These are phyloP conservation scores for Raffaelea arxii DNA, from an alignment of 2,329 filamentous ascomycete genomes.

Conservation along the genomic window DNA sequence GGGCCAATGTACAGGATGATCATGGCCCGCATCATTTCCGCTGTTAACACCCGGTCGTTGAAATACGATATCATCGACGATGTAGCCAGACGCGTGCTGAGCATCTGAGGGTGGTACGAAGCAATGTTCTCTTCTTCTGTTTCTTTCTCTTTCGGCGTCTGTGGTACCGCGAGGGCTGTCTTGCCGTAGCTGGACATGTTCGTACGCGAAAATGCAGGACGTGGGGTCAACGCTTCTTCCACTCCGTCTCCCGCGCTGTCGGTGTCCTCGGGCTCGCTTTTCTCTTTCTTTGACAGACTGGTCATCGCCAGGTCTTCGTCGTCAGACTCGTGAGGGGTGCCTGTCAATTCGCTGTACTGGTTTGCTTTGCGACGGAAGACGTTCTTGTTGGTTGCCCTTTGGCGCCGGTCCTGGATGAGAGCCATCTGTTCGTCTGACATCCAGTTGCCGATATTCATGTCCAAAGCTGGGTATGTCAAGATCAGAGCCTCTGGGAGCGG, in stretches of 20 bases:
- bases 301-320: constrained; percentile 42
- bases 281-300: background rate
- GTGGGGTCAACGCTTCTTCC: constrained; percentile 3
- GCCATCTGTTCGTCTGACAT: constrained; percentile 99
- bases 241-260: constrained; percentile 1
- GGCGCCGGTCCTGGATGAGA: constrained; percentile 73
- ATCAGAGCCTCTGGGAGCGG: constrained; percentile 72
- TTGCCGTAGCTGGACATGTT: constrained; percentile 6
- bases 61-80: constrained; percentile 98
- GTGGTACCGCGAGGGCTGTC: constrained; percentile 1
- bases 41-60: constrained; percentile 86
- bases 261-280: background rate
- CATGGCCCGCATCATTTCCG: constrained; percentile 99
- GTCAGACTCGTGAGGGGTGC: constrained; percentile 73
- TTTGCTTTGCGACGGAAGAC: constrained; percentile 78
- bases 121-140: background rate
- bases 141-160: background rate
- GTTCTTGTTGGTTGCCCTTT: constrained; percentile 65
- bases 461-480: constrained; percentile 79
- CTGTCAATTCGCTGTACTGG: constrained; percentile 76
- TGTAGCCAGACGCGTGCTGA: constrained; percentile 83
- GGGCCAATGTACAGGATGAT: constrained; percentile 96
- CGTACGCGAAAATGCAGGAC: constrained; percentile 11
- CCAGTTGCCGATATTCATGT: constrained; percentile 98
- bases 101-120: constrained; percentile 45